Evolutionary conservation across 1,284 basidiomycete genomes (phyloP).

Genomic region (Cryptococcus hybrid): DNA sequence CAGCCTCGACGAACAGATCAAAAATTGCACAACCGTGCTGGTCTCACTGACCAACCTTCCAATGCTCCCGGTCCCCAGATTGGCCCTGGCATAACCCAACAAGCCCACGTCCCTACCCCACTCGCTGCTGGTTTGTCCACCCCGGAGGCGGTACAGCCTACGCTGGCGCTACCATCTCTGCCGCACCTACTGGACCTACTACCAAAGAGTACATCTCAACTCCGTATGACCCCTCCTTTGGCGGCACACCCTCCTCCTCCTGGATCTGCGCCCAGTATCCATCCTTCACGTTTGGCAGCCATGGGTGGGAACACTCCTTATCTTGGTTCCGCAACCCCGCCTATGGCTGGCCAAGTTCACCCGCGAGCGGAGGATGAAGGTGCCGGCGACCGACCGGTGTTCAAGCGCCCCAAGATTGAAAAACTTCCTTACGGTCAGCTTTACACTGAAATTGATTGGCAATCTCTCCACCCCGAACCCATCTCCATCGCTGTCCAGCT

Average conservation of each 20-base stretch:
- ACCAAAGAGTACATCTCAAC: constrained; percentile 31
- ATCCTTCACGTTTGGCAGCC: constrained; percentile 25
- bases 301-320: constrained; percentile 11
- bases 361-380: constrained; percentile 52
- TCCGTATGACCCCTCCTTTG: constrained; percentile 54
- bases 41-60: constrained; percentile 18
- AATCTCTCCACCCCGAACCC: constrained; percentile 80
- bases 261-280: constrained; percentile 20
- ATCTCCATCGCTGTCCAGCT: constrained; percentile 80
- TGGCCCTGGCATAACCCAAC: constrained; percentile 28
- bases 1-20: constrained; percentile 93
- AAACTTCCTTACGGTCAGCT: constrained; percentile 74
- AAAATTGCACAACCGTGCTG: constrained; percentile 83
- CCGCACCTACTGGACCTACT: constrained; percentile 42
- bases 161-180: constrained; percentile 46
- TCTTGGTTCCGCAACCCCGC: constrained; percentile 6
- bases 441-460: constrained; percentile 76
- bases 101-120: constrained; percentile 21
- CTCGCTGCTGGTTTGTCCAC: constrained; percentile 39
- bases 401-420: constrained; percentile 77
- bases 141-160: constrained; percentile 46
- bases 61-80: constrained; percentile 21
- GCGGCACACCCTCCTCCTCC: constrained; percentile 52
- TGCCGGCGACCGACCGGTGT: constrained; percentile 53
- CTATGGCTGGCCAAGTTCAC: constrained; percentile 30